Base-by-base conservation (phyloP, 768 basidiomycete genomes). In the button mushroom (Agaricus bisporus) region DNA sequence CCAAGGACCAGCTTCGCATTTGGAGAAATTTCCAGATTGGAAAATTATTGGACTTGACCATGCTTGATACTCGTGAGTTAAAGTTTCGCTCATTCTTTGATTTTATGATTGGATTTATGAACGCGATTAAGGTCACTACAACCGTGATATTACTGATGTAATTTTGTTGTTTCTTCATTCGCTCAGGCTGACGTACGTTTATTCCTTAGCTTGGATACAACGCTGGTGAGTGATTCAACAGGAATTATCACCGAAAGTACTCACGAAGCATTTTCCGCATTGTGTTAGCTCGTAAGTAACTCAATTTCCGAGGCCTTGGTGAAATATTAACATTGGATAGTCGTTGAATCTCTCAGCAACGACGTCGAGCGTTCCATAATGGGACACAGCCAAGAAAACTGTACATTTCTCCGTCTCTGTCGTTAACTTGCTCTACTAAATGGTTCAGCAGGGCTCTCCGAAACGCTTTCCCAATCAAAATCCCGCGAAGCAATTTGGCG, bases 21-120 rank as follows among this genome's bases (percentile, higher is more conserved):
- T 83, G 80, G 79, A 73, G 81, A 32, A 81, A 79, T 60, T 82
- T 84, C 68, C 76, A 81, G 66, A 75, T 84, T 36, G 82, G 81
- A 43, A 80, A 80, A 61, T 71, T 83, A n/a, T 61, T 81, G 58
- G 81, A 82, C 60, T 62, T 82, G 59, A 76, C 79, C 9, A 80
- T 84, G 79, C 70, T 84, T 14, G 82, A 84, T 61, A 83, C 82
- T 18, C 75, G 82, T 79, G 52, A 56, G 70, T 61, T 14, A 12
- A 18, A 18, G 11, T 11, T 42, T 39, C 38, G 7, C 12, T 39
- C 38, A 41, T 2, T 8, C 6, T 14, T 14, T 26, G 20, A 18
- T 14, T 5, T 12, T 2, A 37, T 10, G 17, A 18, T 5, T 37
- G 51, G 42, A 48, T 43, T 41, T 9, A 39, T 14, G 11, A 22